A percentile compares a stretch with the other conserved stretches of the same genome.
These are phyloP conservation scores for Mortierella sp. DNA, from an alignment of 371 early-diverging fungal species.

Conservation along the genomic window DNA sequence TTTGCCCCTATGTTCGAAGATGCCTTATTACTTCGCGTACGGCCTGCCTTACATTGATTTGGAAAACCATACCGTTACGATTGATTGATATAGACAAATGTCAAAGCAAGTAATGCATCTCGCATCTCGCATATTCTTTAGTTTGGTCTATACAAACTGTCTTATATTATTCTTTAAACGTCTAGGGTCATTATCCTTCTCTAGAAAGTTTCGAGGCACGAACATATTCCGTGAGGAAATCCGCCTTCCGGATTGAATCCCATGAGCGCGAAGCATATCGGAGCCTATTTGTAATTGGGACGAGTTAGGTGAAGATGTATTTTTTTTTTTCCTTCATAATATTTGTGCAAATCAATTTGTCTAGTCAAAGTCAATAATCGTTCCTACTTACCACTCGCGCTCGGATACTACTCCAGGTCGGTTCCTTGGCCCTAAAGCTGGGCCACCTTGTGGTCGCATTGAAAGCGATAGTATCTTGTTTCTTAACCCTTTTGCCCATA, in stretches of 20 bases:
- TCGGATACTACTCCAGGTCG: slow-evolving; percentile 50
- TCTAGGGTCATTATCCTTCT: slow-evolving; percentile 19
- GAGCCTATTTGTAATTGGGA: slow-evolving; percentile 19
- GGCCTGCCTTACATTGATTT: too few species aligned
- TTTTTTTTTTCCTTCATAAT: too few species aligned
- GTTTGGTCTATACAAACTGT: neutral
- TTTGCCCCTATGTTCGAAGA: too few species aligned
- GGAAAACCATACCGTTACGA: too few species aligned
- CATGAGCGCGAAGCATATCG: slow-evolving; percentile 37
- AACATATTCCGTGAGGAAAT: slow-evolving; percentile 34
- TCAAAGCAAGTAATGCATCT: too few species aligned
- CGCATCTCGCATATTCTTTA: neutral
- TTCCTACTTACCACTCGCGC: slow-evolving; percentile 36
- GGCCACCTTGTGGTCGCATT: slow-evolving; percentile 50
- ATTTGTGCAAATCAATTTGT: neutral
- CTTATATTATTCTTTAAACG: neutral
- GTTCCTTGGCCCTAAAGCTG: slow-evolving; percentile 45
- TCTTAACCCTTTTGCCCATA: slow-evolving; percentile 39
- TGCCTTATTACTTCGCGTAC: too few species aligned
- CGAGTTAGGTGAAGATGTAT: neutral
- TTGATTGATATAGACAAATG: too few species aligned
- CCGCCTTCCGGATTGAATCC: slow-evolving; percentile 41
- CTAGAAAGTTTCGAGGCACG: slow-evolving; percentile 39
- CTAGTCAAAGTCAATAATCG: neutral
- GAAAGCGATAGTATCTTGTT: slow-evolving; percentile 52